Percentiles rank a stretch among this genome's conserved stretches.
Evolutionary conservation across 306 rosid species (phyloP).

Genomic region (Dalbergia cultrata): DNA sequence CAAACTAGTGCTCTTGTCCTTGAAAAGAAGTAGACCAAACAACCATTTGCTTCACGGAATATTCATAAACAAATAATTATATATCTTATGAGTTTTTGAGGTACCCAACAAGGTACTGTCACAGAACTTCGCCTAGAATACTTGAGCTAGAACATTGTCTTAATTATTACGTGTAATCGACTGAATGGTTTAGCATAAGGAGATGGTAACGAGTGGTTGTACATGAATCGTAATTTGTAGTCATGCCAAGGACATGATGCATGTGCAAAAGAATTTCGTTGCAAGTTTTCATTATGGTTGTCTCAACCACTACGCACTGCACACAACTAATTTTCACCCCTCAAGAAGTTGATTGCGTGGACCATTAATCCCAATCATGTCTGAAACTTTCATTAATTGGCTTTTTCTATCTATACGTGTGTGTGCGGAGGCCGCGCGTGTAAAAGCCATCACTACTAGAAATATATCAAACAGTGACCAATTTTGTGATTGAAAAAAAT

Average conservation of each 20-base stretch:
- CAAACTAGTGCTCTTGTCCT: constrained; percentile 36
- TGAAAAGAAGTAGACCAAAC: constrained; percentile 4
- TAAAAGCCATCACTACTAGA: no score
- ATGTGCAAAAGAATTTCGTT: constrained; percentile 54
- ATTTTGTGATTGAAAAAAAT: no score
- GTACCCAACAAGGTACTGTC: neutral
- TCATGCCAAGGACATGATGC: constrained; percentile 1
- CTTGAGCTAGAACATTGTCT: constrained; percentile 19
- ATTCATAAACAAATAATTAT: neutral
- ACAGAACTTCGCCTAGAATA: neutral
- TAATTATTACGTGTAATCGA: neutral
- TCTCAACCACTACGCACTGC: constrained; percentile 62
- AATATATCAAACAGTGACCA: no score
- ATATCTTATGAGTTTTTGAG: neutral
- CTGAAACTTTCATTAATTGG: neutral
- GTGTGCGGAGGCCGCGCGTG: no score
- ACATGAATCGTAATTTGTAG: constrained; percentile 2
- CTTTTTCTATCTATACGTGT: no score
- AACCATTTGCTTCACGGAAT: neutral
- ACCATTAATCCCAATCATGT: constrained; percentile 37
- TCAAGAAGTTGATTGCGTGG: constrained; percentile 40
- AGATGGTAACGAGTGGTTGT: neutral
- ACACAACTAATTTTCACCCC: constrained; percentile 39
- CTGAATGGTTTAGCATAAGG: constrained; percentile 7
- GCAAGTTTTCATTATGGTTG: constrained; percentile 60